phyloP scores from a whole-genome alignment of 2,329 filamentous ascomycete species.

The Fusarium odoratissimum region DNA sequence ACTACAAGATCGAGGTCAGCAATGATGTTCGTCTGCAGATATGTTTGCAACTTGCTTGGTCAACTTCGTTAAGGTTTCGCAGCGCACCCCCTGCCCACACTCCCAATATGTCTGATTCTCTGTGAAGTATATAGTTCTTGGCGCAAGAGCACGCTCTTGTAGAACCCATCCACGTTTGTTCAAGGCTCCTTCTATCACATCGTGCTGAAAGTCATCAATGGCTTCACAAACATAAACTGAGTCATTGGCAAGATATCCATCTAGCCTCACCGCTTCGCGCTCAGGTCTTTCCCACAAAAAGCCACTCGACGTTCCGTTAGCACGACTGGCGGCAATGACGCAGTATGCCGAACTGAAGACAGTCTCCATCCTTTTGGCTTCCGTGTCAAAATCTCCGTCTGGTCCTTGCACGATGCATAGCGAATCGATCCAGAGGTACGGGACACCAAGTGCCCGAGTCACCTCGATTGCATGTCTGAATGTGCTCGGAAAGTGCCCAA shows the following conservation, averaged over 20 bases:
- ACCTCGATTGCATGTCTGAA: slow-evolving; percentile 9
- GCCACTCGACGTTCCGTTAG: slow-evolving; percentile 10
- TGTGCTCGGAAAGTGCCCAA: neutral
- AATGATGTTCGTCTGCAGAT: too few relatives aligned
- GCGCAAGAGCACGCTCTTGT: slow-evolving; percentile 25
- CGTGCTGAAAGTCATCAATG: slow-evolving; percentile 28
- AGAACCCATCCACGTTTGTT: slow-evolving; percentile 17
- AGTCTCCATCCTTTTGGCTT: slow-evolving; percentile 1
- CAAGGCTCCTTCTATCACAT: slow-evolving; percentile 25
- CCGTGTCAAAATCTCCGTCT: neutral
- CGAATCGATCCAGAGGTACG: slow-evolving; percentile 22
- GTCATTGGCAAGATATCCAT: neutral
- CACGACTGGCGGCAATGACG: slow-evolving; percentile 5
- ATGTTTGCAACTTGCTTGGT: slow-evolving; percentile 23
- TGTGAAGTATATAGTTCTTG: slow-evolving; percentile 34
- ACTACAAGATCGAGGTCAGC: neutral
- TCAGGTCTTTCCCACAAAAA: slow-evolving; percentile 6
- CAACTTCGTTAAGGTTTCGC: slow-evolving; percentile 26
- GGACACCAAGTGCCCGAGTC: neutral
- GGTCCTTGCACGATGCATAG: slow-evolving; percentile 19
- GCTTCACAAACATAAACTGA: slow-evolving; percentile 18
- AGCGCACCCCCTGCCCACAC: slow-evolving; percentile 30
- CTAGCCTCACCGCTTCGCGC: slow-evolving; percentile 5
- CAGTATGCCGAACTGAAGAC: slow-evolving; percentile 5
- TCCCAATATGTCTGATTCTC: slow-evolving; percentile 35